phyloP scores from a whole-genome alignment of 2,329 filamentous ascomycete species.

The Colletotrichum tanaceti region DNA sequence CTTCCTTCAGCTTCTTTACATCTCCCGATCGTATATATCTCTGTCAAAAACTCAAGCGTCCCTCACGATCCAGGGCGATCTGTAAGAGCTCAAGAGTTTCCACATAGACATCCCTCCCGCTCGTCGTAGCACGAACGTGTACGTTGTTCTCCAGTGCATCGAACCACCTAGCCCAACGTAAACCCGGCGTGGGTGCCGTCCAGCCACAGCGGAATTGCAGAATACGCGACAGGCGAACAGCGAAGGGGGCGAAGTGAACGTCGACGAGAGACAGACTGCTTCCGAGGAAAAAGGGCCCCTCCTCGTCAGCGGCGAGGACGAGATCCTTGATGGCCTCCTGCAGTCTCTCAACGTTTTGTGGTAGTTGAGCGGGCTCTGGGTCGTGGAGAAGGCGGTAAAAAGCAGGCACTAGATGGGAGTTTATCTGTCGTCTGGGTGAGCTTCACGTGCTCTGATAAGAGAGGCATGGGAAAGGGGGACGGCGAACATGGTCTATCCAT shows the following conservation, averaged over 20 bases:
- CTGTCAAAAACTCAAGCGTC: constrained; percentile 8
- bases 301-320: constrained; percentile 60
- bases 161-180: constrained; percentile 77
- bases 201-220: constrained; percentile 74
- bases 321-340: constrained; percentile 70
- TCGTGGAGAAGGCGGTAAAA: constrained; percentile 81
- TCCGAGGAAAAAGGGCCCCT: constrained; percentile 76
- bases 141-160: constrained; percentile 74
- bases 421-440: constrained; percentile 64
- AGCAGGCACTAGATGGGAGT: constrained; percentile 77
- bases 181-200: constrained; percentile 69
- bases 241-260: constrained; percentile 80
- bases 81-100: constrained; percentile 69
- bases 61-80: constrained; percentile 26
- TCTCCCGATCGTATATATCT: not conserved
- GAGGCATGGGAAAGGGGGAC: not conserved
- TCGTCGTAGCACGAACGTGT: constrained; percentile 75
- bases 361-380: constrained; percentile 68
- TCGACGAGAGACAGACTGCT: constrained; percentile 72
- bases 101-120: constrained; percentile 63
- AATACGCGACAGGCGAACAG: constrained; percentile 74
- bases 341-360: constrained; percentile 69
- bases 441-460: not conserved
- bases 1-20: too few species aligned
- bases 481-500: constrained; percentile 81